These are phyloP conservation scores for Ampelomyces quisqualis DNA, from an alignment of 2,329 filamentous ascomycete species.

Conservation along the genomic window DNA sequence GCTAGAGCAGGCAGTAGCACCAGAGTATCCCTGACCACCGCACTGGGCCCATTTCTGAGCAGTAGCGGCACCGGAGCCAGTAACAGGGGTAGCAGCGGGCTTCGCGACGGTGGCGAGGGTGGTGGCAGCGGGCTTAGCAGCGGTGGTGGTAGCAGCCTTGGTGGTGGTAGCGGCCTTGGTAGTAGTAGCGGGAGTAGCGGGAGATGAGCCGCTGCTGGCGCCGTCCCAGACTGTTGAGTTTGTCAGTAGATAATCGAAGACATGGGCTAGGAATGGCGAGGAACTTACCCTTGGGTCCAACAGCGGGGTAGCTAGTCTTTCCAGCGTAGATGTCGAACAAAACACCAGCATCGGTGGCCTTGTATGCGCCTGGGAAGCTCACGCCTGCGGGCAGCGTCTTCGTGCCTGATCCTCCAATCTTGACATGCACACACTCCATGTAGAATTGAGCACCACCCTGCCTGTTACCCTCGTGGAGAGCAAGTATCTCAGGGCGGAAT, in stretches of 20 bases:
- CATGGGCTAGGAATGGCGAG: background rate
- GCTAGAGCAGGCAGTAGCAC: constrained; percentile 43
- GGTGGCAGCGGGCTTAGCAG: constrained; percentile 14
- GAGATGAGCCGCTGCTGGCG: constrained; percentile 15
- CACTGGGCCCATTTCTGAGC: constrained; percentile 47
- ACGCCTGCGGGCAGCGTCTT: constrained; percentile 45
- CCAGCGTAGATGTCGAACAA: constrained; percentile 47
- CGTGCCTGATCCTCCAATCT: constrained; percentile 39
- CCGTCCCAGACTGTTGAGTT: constrained; percentile 34
- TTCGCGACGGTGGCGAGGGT: constrained; percentile 27
- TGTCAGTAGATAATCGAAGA: background rate
- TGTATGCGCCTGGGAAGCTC: constrained; percentile 50
- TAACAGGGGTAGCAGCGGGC: constrained; percentile 16
- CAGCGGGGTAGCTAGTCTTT: constrained; percentile 38
- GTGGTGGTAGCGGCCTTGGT: constrained; percentile 5
- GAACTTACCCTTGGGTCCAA: constrained; percentile 25
- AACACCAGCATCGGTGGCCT: constrained; percentile 43
- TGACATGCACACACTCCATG: constrained; percentile 48
- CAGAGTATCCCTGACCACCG: constrained; percentile 48
- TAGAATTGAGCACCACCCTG: constrained; percentile 48
- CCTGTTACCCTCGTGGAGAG: constrained; percentile 46
- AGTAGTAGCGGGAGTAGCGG: constrained; percentile 7
- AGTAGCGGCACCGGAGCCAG: constrained; percentile 15
- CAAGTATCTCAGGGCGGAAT: constrained; percentile 49
- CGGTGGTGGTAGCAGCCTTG: background rate